A percentile compares a stretch with the other conserved stretches of the same genome.
Conservation (phyloP, 192 early-diverging fungal species). For the Entomortierella chlamydospora region DNA sequence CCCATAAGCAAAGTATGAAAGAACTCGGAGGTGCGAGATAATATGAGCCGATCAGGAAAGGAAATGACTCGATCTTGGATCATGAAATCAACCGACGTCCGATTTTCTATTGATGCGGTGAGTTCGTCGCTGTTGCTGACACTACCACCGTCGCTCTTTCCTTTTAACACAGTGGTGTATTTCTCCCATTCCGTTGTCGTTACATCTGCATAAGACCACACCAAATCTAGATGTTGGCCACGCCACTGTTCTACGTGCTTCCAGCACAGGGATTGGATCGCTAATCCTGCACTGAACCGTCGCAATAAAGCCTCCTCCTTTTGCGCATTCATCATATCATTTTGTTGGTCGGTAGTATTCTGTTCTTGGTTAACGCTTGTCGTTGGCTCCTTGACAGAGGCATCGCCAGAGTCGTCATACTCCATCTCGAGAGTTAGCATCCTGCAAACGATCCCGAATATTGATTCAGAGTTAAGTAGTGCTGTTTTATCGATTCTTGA, state of each 20-base stretch:
- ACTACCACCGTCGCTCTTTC: background rate
- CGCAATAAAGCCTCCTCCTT: slow-evolving; percentile 25
- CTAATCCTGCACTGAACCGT: slow-evolving; percentile 40
- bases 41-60: slow-evolving; percentile 17
- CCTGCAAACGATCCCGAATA: slow-evolving; percentile 22
- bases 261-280: slow-evolving; percentile 40
- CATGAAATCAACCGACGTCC: slow-evolving; percentile 5
- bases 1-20: slow-evolving; percentile 27
- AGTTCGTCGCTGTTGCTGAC: background rate
- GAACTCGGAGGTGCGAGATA: slow-evolving; percentile 18
- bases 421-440: slow-evolving; percentile 51
- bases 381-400: background rate
- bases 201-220: slow-evolving; percentile 4
- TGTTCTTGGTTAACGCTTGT: background rate
- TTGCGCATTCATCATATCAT: background rate
- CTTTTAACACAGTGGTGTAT: slow-evolving; percentile 6
- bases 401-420: background rate
- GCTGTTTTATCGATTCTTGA: slow-evolving; percentile 11
- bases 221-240: slow-evolving; percentile 13
- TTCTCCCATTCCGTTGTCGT: slow-evolving; percentile 26
- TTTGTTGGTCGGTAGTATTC: background rate
- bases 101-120: background rate
- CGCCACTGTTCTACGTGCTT: slow-evolving; percentile 26
- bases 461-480: slow-evolving; percentile 18
- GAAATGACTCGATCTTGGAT: slow-evolving; percentile 19